A percentile compares a stretch with the other conserved stretches of the same genome.
These are phyloP conservation scores for Pezicula carpinea DNA, from an alignment of 2,329 filamentous ascomycete genomes.

Conservation along the genomic window DNA sequence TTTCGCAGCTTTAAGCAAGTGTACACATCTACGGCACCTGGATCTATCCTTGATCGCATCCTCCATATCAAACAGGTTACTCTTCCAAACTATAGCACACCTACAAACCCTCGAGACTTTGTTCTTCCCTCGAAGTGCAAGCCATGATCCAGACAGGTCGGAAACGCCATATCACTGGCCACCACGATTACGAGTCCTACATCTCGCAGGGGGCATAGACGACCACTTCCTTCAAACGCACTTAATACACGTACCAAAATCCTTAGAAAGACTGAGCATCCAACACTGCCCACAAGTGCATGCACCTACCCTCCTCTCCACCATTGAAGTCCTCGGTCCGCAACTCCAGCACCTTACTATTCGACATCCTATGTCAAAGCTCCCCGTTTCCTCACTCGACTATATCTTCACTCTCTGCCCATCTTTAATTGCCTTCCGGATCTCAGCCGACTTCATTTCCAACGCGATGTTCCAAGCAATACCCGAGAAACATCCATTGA, in stretches of 20 bases:
- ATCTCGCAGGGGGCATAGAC: slow-evolving; percentile 28
- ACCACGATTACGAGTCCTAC: slow-evolving; percentile 24
- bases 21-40: slow-evolving; percentile 23
- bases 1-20: slow-evolving; percentile 30
- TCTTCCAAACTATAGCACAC: slow-evolving; percentile 27
- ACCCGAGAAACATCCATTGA: slow-evolving; percentile 17
- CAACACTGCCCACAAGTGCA: slow-evolving; percentile 27
- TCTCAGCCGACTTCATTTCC: slow-evolving; percentile 29
- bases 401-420: slow-evolving; percentile 20
- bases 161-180: slow-evolving; percentile 24
- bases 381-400: slow-evolving; percentile 20
- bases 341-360: slow-evolving; percentile 27
- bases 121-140: slow-evolving; percentile 27
- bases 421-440: slow-evolving; percentile 19
- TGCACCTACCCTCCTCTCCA: slow-evolving; percentile 12
- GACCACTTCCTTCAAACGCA: slow-evolving; percentile 23
- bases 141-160: slow-evolving; percentile 10
- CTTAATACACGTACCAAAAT: slow-evolving; percentile 15
- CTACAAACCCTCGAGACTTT: slow-evolving; percentile 25
- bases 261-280: slow-evolving; percentile 24
- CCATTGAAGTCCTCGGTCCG: slow-evolving; percentile 18
- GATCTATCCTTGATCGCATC: slow-evolving; percentile 28
- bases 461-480: slow-evolving; percentile 17
- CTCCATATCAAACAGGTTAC: slow-evolving; percentile 24
- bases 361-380: slow-evolving; percentile 27